Percentiles rank a stretch among this genome's conserved stretches.
Evolutionary conservation across 306 rosid species (phyloP).

Genomic region (Inga leiocalycina): DNA sequence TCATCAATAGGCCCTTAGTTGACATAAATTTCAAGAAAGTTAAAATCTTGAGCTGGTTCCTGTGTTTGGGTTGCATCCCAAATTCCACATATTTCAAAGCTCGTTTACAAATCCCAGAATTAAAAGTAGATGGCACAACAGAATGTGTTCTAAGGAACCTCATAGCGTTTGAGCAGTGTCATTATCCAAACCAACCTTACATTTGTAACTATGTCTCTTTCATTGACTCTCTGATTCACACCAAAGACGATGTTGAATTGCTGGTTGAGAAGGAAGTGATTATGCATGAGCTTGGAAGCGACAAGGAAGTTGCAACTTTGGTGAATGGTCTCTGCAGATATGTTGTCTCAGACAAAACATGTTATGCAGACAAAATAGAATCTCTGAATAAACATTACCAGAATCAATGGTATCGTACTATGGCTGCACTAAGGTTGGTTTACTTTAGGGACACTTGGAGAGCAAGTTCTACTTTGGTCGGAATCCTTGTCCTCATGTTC

Average conservation of each 20-base stretch:
- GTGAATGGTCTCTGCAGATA: background rate
- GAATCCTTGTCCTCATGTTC: background rate
- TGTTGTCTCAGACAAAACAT: background rate
- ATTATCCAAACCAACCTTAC: background rate
- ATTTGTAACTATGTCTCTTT: background rate
- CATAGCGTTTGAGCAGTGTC: background rate
- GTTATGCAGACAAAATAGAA: background rate
- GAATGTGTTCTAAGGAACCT: background rate
- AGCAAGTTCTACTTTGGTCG: background rate
- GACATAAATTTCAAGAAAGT: background rate
- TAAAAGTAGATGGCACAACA: background rate
- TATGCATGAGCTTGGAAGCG: background rate
- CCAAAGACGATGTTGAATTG: background rate
- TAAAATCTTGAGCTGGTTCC: background rate
- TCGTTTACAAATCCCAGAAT: background rate
- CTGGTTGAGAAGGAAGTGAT: slow-evolving; percentile 5
- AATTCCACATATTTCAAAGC: background rate
- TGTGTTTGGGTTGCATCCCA: background rate
- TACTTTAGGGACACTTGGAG: background rate
- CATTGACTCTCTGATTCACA: slow-evolving; percentile 6
- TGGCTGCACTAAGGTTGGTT: background rate
- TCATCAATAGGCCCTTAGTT: background rate
- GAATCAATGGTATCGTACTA: background rate
- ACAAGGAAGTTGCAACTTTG: background rate
- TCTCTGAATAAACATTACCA: background rate